Conservation (phyloP, 257 asterid species). For the Agastache rugosa region DNA sequence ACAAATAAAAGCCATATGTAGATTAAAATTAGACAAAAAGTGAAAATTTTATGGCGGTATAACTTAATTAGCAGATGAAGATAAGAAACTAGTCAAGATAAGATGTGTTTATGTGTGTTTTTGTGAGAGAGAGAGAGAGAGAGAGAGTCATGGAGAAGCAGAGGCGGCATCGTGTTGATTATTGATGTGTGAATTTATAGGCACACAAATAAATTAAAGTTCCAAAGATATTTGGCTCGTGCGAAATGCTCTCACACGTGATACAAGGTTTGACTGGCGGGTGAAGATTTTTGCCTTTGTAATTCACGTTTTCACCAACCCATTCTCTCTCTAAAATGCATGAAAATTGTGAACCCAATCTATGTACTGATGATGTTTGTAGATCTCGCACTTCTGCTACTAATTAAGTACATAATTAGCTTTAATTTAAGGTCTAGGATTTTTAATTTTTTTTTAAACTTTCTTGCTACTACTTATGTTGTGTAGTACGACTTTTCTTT, state of each 20-base stretch:
- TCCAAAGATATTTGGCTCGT: conserved; percentile 13
- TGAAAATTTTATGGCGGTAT: too few species aligned
- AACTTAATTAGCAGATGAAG: background rate
- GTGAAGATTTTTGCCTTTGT: conserved; percentile 22
- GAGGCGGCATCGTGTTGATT: conserved; percentile 7
- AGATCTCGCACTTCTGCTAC: too few species aligned
- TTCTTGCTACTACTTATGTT: background rate
- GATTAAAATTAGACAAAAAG: too few species aligned
- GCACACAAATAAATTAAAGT: background rate
- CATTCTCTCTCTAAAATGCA: background rate
- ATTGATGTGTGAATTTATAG: conserved; percentile 17
- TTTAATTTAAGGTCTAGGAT: too few species aligned
- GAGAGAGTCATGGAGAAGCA: background rate
- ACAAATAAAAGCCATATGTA: too few species aligned
- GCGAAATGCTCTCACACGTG: conserved; percentile 13
- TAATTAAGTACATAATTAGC: too few species aligned
- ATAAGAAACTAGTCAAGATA: too few species aligned
- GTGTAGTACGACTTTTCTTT: background rate
- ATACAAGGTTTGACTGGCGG: conserved; percentile 43
- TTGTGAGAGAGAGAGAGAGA: too few species aligned
- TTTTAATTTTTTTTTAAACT: too few species aligned
- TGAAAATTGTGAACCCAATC: background rate
- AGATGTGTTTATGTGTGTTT: too few species aligned
- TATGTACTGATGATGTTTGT: too few species aligned
- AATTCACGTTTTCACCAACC: conserved; percentile 30